Evolutionary conservation across 805 yeast species (phyloP).

Genomic region (Ogataea minuta): DNA sequence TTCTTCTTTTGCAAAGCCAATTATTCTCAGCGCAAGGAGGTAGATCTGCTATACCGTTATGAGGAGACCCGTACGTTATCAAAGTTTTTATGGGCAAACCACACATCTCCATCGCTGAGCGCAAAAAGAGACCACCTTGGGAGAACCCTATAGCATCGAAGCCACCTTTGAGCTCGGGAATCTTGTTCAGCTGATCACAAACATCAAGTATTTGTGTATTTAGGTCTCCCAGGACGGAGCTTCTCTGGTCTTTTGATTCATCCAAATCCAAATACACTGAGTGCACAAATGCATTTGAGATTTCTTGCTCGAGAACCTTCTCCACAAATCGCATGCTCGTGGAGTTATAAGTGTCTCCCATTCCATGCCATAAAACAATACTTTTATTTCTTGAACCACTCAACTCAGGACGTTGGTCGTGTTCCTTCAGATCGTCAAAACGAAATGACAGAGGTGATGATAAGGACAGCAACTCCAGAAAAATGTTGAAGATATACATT

Average conservation of each 20-base stretch:
- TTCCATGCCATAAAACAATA: constrained; percentile 79
- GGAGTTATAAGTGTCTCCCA: constrained; percentile 73
- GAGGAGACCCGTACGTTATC: constrained; percentile 80
- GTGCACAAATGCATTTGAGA: constrained; percentile 53
- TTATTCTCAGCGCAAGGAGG: constrained; percentile 55
- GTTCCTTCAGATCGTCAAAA: background rate
- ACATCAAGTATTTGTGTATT: constrained; percentile 52
- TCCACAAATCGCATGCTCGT: constrained; percentile 50
- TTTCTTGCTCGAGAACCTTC: constrained; percentile 38
- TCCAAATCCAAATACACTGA: constrained; percentile 52
- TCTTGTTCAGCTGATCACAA: constrained; percentile 49
- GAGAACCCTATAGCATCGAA: constrained; percentile 78
- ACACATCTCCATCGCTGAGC: constrained; percentile 66
- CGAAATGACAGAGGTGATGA: background rate
- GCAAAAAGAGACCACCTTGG: constrained; percentile 79
- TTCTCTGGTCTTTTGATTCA: constrained; percentile 50
- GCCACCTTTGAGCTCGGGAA: constrained; percentile 49
- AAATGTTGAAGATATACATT: background rate
- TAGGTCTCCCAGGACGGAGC: constrained; percentile 58
- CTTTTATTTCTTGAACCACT: background rate
- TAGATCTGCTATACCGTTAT: constrained; percentile 68
- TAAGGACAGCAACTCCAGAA: background rate
- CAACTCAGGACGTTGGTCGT: background rate
- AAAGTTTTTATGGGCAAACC: constrained; percentile 46
- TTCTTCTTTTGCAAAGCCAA: constrained; percentile 59